Percentiles rank a stretch among this genome's conserved stretches.
These are phyloP conservation scores for Penicillium vulpinum DNA, from an alignment of 2,329 filamentous ascomycete genomes.

Conservation along the genomic window DNA sequence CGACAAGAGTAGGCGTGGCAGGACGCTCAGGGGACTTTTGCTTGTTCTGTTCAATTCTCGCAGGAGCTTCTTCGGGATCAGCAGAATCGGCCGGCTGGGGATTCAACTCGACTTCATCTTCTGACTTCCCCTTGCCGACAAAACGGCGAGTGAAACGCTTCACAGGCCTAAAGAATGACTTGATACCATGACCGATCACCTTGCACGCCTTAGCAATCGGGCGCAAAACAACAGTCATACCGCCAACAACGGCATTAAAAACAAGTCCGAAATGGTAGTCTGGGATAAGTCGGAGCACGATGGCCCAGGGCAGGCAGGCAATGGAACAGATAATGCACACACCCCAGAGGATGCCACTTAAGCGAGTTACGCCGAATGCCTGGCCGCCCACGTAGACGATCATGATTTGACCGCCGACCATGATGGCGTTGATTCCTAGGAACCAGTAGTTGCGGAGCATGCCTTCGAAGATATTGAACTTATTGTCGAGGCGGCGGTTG, in stretches of 20 bases:
- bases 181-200: slow-evolving; percentile 28
- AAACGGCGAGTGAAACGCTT: slow-evolving; percentile 27
- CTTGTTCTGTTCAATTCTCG: not conserved
- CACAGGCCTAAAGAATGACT: slow-evolving; percentile 24
- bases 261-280: slow-evolving; percentile 58
- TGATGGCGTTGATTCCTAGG: slow-evolving; percentile 77
- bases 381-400: slow-evolving; percentile 84
- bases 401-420: slow-evolving; percentile 84
- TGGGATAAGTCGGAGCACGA: slow-evolving; percentile 78
- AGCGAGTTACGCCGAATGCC: slow-evolving; percentile 72
- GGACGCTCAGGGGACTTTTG: slow-evolving; percentile 21
- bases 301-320: slow-evolving; percentile 80
- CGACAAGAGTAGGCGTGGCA: slow-evolving; percentile 22
- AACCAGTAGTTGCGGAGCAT: slow-evolving; percentile 86
- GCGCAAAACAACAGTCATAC: slow-evolving; percentile 55
- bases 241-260: slow-evolving; percentile 52
- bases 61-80: slow-evolving; percentile 16
- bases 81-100: not conserved
- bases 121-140: slow-evolving; percentile 8
- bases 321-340: slow-evolving; percentile 81
- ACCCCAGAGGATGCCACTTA: slow-evolving; percentile 79
- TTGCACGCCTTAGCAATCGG: slow-evolving; percentile 37
- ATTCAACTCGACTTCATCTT: not conserved
- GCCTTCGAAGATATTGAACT: slow-evolving; percentile 93
- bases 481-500: slow-evolving; percentile 90